A percentile compares a stretch with the other conserved stretches of the same genome.
phyloP scores from a whole-genome alignment of 176 grass and related monocot species.

The Aegilops sharonensis region DNA sequence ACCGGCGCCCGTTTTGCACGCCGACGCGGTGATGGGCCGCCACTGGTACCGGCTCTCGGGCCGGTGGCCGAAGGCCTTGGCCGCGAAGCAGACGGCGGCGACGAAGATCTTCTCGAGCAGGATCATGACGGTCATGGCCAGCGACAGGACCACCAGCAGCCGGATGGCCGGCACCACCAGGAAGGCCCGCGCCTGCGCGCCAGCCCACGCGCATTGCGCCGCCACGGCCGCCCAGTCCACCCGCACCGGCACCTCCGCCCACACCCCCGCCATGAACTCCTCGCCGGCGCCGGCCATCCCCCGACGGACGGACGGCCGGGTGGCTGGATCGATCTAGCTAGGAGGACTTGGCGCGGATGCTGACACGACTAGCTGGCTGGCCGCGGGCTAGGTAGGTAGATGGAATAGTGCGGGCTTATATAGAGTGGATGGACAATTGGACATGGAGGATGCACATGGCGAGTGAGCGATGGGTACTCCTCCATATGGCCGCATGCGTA shows the following conservation, averaged over 20 bases:
- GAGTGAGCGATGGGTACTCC: background rate
- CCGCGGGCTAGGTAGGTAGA: background rate
- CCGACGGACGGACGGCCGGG: background rate
- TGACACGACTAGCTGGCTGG: background rate
- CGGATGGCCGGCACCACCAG: conserved; percentile 52
- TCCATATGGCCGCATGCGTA: background rate
- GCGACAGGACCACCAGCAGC: conserved; percentile 34
- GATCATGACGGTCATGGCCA: conserved; percentile 69
- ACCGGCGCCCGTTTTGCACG: background rate
- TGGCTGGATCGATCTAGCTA: background rate
- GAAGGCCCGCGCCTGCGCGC: conserved; percentile 21
- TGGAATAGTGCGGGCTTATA: conserved; percentile 4
- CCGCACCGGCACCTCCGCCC: conserved; percentile 36
- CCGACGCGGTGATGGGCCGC: conserved; percentile 23
- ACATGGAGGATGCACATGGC: too few species aligned
- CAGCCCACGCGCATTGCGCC: conserved; percentile 35
- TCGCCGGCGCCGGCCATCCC: background rate
- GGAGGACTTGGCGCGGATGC: background rate
- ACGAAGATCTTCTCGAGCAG: conserved; percentile 72
- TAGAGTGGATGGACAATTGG: background rate
- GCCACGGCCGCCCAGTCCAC: conserved; percentile 39
- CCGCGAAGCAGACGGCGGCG: conserved; percentile 26
- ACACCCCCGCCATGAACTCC: conserved; percentile 15
- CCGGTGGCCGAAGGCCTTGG: conserved; percentile 31
- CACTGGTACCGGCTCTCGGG: conserved; percentile 71